These are phyloP conservation scores for Madurella fahalii DNA, from an alignment of 2,329 filamentous ascomycete genomes.

Conservation along the genomic window DNA sequence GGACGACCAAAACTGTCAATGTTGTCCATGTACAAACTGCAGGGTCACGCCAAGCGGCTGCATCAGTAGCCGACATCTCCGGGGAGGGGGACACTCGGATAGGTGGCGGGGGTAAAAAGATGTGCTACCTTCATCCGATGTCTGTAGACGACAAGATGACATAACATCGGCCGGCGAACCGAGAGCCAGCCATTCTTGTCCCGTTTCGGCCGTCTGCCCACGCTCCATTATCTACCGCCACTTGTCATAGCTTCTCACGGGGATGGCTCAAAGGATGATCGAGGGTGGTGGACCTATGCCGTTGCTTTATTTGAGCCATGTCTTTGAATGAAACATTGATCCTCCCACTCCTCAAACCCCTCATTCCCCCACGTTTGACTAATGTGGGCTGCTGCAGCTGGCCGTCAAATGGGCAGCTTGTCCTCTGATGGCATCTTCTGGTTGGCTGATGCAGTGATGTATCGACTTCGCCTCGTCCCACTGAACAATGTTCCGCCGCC, in stretches of 20 bases:
- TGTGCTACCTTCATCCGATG: not conserved
- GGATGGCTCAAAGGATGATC: not conserved
- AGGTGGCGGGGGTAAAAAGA: not conserved
- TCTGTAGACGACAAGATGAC: not conserved
- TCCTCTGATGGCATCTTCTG: not conserved
- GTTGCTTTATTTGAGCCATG: slow-evolving; percentile 3
- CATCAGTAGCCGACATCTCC: not conserved
- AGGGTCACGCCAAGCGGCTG: not conserved
- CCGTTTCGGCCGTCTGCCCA: not conserved
- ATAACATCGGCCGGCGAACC: not conserved
- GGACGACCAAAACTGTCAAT: not conserved
- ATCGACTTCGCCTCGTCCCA: not conserved
- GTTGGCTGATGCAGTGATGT: slow-evolving; percentile 2
- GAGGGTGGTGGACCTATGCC: slow-evolving; percentile 6
- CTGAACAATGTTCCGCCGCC: not conserved
- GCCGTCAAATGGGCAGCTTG: slow-evolving; percentile 7
- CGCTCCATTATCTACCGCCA: slow-evolving; percentile 12
- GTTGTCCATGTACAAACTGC: not conserved
- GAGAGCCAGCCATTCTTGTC: not conserved
- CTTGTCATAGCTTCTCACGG: slow-evolving; percentile 13
- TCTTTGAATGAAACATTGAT: slow-evolving; percentile 8
- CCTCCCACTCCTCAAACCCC: slow-evolving; percentile 21
- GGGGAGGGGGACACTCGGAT: not conserved
- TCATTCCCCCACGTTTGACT: slow-evolving; percentile 33
- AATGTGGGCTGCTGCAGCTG: slow-evolving; percentile 26